Evolutionary conservation across 1,284 basidiomycete genomes (phyloP).

Genomic region (Leccinum huronense): DNA sequence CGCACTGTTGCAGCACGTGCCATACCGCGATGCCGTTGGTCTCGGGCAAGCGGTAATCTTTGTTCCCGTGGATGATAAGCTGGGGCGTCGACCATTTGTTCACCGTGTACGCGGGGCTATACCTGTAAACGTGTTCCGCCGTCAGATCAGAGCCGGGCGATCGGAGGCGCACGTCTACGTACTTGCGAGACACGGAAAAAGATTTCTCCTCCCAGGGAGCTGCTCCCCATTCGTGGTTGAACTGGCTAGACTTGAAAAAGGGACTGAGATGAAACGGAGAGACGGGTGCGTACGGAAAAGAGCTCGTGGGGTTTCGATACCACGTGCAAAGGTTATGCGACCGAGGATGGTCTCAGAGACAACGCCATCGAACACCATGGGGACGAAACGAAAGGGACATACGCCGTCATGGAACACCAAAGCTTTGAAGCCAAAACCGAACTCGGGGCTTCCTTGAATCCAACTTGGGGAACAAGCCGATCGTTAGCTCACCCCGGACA

Average conservation of each 20-base stretch:
- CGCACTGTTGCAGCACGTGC: constrained; percentile 77
- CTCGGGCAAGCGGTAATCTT: constrained; percentile 83
- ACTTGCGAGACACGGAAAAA: constrained; percentile 57
- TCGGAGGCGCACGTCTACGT: constrained; percentile 18
- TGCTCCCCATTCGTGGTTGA: constrained; percentile 83
- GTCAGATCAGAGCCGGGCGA: neutral
- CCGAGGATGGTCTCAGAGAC: constrained; percentile 4
- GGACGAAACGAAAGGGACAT: constrained; percentile 20
- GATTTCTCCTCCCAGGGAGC: constrained; percentile 70
- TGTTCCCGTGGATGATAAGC: constrained; percentile 82
- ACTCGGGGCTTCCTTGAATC: constrained; percentile 92
- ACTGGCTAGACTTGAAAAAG: constrained; percentile 40
- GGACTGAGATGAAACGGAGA: neutral
- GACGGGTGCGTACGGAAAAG: constrained; percentile 65
- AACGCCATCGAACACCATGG: neutral
- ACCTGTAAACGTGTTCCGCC: constrained; percentile 38
- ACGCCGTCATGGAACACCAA: constrained; percentile 89
- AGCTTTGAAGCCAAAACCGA: constrained; percentile 82
- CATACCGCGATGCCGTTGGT: constrained; percentile 80
- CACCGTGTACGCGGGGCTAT: constrained; percentile 77
- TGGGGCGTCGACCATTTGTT: constrained; percentile 84
- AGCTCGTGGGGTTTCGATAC: constrained; percentile 45
- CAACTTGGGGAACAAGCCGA: constrained; percentile 53
- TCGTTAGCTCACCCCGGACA: constrained; percentile 1
- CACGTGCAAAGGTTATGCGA: no score